These are phyloP conservation scores for Haberlea rhodopensis DNA, from an alignment of 257 asterid genomes.

Conservation along the genomic window DNA sequence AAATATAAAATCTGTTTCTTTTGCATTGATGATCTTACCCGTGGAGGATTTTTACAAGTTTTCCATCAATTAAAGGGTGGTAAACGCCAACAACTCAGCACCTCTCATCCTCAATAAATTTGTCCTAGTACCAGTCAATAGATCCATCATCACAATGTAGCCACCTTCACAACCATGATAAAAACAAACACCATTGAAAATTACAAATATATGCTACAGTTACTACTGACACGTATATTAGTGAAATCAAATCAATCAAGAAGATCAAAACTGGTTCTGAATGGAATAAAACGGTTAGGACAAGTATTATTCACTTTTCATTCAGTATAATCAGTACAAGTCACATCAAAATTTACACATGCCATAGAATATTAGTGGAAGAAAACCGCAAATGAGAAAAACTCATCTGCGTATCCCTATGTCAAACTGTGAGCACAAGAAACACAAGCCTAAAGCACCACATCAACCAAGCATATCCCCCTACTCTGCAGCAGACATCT, in stretches of 20 bases:
- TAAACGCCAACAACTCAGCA: constrained; percentile 90
- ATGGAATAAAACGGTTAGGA: background rate
- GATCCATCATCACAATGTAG: constrained; percentile 84
- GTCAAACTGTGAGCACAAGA: background rate
- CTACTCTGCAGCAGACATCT: too few relatives aligned
- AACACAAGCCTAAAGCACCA: background rate
- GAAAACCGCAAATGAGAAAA: background rate
- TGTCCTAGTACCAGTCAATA: constrained; percentile 54
- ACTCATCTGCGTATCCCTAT: background rate
- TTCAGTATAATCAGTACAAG: background rate
- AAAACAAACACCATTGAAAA: constrained; percentile 9
- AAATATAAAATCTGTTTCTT: background rate
- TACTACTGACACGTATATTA: background rate
- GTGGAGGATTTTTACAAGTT: constrained; percentile 66
- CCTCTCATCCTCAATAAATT: constrained; percentile 69
- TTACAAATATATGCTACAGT: constrained; percentile 1
- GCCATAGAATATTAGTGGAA: background rate
- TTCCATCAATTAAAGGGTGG: constrained; percentile 81
- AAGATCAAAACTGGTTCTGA: constrained; percentile 3
- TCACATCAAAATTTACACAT: background rate
- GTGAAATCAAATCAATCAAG: background rate
- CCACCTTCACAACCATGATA: constrained; percentile 59
- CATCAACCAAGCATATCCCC: background rate
- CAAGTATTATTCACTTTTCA: background rate
- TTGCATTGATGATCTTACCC: constrained; percentile 39